Evolutionary conservation across 139 green algal species (phyloP).

Genomic region (Monoraphidium neglectum): DNA sequence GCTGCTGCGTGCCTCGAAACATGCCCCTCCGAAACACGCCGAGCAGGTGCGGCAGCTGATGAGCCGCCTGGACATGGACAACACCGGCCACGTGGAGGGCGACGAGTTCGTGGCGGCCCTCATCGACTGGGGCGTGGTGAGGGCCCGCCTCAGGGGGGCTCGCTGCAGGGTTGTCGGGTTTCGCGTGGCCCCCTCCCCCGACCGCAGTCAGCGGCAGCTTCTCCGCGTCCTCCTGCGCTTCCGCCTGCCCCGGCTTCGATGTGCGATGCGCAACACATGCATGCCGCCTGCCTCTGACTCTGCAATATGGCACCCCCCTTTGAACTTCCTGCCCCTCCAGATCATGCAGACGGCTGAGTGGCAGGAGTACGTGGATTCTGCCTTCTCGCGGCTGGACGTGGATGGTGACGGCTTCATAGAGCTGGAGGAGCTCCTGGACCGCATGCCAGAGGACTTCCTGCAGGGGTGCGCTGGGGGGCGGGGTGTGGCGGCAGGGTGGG

Average conservation of each 20-base stretch:
- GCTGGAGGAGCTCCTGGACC: conserved; percentile 76
- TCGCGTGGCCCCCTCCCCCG: too few relatives aligned
- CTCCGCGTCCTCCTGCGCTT: too few relatives aligned
- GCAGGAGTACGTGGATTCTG: conserved; percentile 55
- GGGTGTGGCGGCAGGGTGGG: too few relatives aligned
- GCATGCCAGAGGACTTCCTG: conserved; percentile 42
- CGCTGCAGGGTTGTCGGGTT: too few relatives aligned
- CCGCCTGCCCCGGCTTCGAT: too few relatives aligned
- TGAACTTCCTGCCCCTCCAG: not conserved
- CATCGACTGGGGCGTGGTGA: conserved; percentile 74
- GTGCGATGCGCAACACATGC: too few relatives aligned
- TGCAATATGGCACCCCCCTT: too few relatives aligned
- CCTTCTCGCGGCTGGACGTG: conserved; percentile 78
- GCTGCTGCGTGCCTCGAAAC: too few relatives aligned
- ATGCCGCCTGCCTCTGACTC: too few relatives aligned
- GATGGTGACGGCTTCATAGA: conserved; percentile 84
- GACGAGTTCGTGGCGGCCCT: conserved; percentile 87
- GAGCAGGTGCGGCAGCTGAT: conserved; percentile 47
- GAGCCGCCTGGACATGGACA: conserved; percentile 58
- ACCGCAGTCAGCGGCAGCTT: too few relatives aligned
- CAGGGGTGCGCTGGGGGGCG: not conserved
- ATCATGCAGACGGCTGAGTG: conserved; percentile 33
- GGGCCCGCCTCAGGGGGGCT: too few relatives aligned
- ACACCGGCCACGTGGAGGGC: conserved; percentile 72
- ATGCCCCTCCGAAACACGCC: too few relatives aligned